A percentile compares a stretch with the other conserved stretches of the same genome.
Conservation (phyloP, 2,329 filamentous ascomycete genomes). For the Apiospora phragmitis region DNA sequence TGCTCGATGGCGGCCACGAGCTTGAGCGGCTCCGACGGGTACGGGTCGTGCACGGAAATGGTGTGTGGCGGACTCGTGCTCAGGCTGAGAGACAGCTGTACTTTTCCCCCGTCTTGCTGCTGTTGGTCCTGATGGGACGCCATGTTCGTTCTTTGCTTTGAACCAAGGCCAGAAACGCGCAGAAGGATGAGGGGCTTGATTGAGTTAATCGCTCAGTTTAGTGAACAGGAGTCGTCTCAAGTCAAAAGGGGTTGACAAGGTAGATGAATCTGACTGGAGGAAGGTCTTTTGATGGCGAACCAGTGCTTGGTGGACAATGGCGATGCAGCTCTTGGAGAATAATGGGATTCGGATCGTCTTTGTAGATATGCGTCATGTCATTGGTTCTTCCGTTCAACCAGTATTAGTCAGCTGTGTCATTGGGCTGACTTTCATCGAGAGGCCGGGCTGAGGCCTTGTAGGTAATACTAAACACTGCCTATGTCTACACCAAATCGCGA, state of each 20-base stretch:
- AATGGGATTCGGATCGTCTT: background rate
- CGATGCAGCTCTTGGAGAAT: background rate
- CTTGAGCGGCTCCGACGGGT: background rate
- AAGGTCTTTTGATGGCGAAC: background rate
- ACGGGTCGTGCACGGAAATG: background rate
- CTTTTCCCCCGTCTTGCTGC: background rate
- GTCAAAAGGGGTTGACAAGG: background rate
- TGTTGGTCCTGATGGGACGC: background rate
- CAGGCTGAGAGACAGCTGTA: background rate
- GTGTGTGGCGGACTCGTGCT: background rate
- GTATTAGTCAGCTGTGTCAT: background rate
- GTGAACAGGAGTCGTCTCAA: background rate
- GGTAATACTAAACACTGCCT: too few relatives aligned
- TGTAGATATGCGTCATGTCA: background rate
- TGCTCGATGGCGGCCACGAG: slow-evolving; percentile 5
- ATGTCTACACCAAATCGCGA: background rate
- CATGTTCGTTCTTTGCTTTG: background rate
- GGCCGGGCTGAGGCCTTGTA: background rate
- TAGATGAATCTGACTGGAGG: background rate
- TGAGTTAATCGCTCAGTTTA: background rate
- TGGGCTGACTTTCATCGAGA: background rate
- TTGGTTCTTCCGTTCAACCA: background rate
- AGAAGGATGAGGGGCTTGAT: background rate
- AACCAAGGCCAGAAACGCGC: background rate
- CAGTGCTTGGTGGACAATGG: background rate